phyloP scores from a whole-genome alignment of 2,329 filamentous ascomycete genomes.

The Hypoxylon sp. region DNA sequence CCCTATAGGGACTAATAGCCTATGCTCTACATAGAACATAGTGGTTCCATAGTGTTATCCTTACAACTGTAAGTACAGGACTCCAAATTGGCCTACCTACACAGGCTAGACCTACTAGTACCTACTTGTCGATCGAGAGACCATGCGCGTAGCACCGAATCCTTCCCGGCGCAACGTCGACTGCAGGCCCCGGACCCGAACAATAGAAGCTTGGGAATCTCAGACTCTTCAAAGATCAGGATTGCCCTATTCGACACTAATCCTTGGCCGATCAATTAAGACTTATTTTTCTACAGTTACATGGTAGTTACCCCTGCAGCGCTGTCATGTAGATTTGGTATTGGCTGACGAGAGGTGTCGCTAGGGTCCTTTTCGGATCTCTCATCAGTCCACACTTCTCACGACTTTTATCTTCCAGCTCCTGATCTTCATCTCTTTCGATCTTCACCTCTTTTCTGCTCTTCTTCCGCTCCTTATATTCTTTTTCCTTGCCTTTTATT shows the following conservation, averaged over 20 bases:
- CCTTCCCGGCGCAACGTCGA: conserved; percentile 33
- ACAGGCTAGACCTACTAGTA: conserved; percentile 9
- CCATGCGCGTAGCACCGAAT: conserved; percentile 24
- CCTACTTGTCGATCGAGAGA: conserved; percentile 24
- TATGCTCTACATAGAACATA: not conserved
- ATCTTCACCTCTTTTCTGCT: conserved; percentile 14
- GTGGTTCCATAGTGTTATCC: not conserved
- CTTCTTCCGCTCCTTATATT: conserved; percentile 4
- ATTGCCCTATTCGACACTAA: conserved; percentile 22
- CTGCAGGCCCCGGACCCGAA: conserved; percentile 19
- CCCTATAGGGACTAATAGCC: not conserved
- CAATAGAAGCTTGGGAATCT: conserved; percentile 3
- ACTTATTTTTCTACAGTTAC: conserved; percentile 12
- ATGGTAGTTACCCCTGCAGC: conserved; percentile 16
- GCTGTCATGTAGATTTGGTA: conserved; percentile 1
- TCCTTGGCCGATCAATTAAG: conserved; percentile 27
- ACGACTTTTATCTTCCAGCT: conserved; percentile 14
- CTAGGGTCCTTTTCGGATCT: conserved; percentile 30
- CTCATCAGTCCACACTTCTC: conserved; percentile 29
- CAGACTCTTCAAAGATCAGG: conserved; percentile 18
- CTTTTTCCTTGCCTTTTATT: not conserved
- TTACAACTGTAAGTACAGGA: not conserved
- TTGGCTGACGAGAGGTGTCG: conserved; percentile 31
- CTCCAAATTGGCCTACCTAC: conserved; percentile 18
- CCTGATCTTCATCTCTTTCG: conserved; percentile 5